A percentile compares a stretch with the other conserved stretches of the same genome.
phyloP scores from a whole-genome alignment of 2,329 filamentous ascomycete species.

The Colletotrichum sp. region DNA sequence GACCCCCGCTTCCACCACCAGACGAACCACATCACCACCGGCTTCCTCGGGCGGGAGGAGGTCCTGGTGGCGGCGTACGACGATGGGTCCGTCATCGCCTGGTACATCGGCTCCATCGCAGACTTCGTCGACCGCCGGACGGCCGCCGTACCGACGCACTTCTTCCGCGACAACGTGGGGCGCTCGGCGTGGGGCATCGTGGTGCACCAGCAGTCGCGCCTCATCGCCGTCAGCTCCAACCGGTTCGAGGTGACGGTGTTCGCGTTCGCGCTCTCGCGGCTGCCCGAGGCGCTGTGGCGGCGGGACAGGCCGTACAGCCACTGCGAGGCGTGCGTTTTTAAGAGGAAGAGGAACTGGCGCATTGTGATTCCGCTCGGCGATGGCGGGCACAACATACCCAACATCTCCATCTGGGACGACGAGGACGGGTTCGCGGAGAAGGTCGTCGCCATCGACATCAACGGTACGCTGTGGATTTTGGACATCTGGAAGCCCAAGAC shows the following conservation, averaged over 20 bases:
- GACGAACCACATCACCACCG: slow-evolving; percentile 73
- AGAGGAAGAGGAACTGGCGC: slow-evolving; percentile 53
- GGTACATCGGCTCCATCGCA: slow-evolving; percentile 63
- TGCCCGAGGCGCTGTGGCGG: slow-evolving; percentile 21
- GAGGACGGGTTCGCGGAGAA: slow-evolving; percentile 51
- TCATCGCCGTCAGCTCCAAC: slow-evolving; percentile 89
- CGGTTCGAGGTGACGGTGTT: slow-evolving; percentile 60
- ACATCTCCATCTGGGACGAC: slow-evolving; percentile 55
- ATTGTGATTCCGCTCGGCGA: slow-evolving; percentile 49
- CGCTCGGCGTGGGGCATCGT: slow-evolving; percentile 88
- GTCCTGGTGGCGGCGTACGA: slow-evolving; percentile 73
- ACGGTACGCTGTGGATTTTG: slow-evolving; percentile 52
- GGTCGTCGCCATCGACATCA: slow-evolving; percentile 56
- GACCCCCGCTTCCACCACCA: slow-evolving; percentile 59
- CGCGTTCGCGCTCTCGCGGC: slow-evolving; percentile 44
- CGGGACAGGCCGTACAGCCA: slow-evolving; percentile 20
- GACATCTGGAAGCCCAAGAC: slow-evolving; percentile 52
- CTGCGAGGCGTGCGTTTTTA: slow-evolving; percentile 39
- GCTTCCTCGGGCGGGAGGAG: slow-evolving; percentile 73
- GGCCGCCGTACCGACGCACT: slow-evolving; percentile 42
- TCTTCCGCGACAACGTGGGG: slow-evolving; percentile 80
- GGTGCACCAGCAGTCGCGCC: slow-evolving; percentile 78
- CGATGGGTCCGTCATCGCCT: slow-evolving; percentile 77
- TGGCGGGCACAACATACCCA: slow-evolving; percentile 54
- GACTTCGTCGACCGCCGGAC: slow-evolving; percentile 42